Percentiles rank a stretch among this genome's conserved stretches.
These are phyloP conservation scores for Naganishia liquefaciens DNA, from an alignment of 1,284 basidiomycete genomes.

Conservation along the genomic window DNA sequence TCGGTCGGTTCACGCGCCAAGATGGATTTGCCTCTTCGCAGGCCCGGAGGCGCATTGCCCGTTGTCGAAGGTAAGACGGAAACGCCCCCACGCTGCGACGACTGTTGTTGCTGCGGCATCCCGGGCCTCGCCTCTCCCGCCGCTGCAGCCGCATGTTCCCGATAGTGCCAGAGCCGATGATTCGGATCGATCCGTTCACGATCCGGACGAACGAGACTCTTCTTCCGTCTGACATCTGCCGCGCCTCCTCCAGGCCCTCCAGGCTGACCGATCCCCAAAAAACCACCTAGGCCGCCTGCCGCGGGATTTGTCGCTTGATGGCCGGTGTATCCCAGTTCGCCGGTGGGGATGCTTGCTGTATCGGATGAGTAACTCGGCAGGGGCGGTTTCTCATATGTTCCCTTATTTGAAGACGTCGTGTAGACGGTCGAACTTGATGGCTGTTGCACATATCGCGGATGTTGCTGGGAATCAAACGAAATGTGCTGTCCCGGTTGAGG, in stretches of 20 bases:
- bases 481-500: conserved; percentile 24
- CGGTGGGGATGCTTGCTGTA: conserved; percentile 9
- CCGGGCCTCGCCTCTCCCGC: conserved; percentile 50
- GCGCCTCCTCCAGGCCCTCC: conserved; percentile 31
- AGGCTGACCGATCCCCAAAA: conserved; percentile 30
- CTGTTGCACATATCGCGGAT: conserved; percentile 18
- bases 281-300: conserved; percentile 20
- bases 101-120: conserved; percentile 7
- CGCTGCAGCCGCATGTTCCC: conserved; percentile 80
- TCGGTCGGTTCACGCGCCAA: conserved; percentile 84
- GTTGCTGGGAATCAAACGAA: conserved; percentile 24
- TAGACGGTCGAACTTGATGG: conserved; percentile 16
- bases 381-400: conserved; percentile 11
- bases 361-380: conserved; percentile 9
- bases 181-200: conserved; percentile 94
- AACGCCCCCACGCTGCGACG: conserved; percentile 46
- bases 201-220: conserved; percentile 90
- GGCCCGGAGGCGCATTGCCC: conserved; percentile 68
- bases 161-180: conserved; percentile 94
- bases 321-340: conserved; percentile 15
- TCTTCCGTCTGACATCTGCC: conserved; percentile 69
- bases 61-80: conserved; percentile 78
- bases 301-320: conserved; percentile 22
- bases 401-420: conserved; percentile 19
- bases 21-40: conserved; percentile 76